A percentile compares a stretch with the other conserved stretches of the same genome.
phyloP scores from a whole-genome alignment of 2,329 filamentous ascomycete species.

The Juglanconis juglandina region DNA sequence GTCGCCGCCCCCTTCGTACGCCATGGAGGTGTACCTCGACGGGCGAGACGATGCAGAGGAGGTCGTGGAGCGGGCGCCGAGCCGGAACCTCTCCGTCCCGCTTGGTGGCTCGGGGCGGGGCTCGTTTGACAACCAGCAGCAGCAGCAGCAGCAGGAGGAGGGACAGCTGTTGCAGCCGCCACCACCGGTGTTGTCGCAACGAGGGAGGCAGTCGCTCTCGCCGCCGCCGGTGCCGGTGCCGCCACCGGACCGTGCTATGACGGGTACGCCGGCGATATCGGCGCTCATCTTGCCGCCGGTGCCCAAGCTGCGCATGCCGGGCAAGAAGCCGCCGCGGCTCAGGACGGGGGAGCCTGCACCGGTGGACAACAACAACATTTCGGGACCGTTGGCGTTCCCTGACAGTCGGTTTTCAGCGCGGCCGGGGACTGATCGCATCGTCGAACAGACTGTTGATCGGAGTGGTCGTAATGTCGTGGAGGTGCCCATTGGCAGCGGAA shows the following conservation, averaged over 20 bases:
- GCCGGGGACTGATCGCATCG: conserved; percentile 15
- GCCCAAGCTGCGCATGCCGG: conserved; percentile 36
- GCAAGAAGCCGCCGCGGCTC: conserved; percentile 37
- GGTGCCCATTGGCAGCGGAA: conserved; percentile 33
- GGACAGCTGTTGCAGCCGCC: background rate
- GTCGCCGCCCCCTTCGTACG: background rate
- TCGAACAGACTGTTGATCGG: conserved; percentile 17
- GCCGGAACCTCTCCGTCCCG: background rate
- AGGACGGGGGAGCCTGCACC: conserved; percentile 27
- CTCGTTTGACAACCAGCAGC: background rate
- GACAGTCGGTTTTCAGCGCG: conserved; percentile 14
- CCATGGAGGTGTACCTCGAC: conserved; percentile 1
- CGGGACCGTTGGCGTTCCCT: conserved; percentile 24
- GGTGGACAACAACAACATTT: conserved; percentile 26
- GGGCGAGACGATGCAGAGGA: background rate
- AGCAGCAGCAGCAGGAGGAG: background rate
- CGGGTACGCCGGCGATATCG: conserved; percentile 26
- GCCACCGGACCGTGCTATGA: conserved; percentile 17
- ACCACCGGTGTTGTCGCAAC: background rate
- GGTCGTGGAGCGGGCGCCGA: background rate
- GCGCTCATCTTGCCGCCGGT: conserved; percentile 36
- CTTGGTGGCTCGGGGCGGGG: background rate
- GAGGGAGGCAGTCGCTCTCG: conserved; percentile 16
- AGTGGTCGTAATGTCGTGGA: conserved; percentile 17
- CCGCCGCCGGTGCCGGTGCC: conserved; percentile 24